Base-by-base conservation (phyloP, 2,329 filamentous ascomycete species). In the Ambrosiella beaveri region DNA sequence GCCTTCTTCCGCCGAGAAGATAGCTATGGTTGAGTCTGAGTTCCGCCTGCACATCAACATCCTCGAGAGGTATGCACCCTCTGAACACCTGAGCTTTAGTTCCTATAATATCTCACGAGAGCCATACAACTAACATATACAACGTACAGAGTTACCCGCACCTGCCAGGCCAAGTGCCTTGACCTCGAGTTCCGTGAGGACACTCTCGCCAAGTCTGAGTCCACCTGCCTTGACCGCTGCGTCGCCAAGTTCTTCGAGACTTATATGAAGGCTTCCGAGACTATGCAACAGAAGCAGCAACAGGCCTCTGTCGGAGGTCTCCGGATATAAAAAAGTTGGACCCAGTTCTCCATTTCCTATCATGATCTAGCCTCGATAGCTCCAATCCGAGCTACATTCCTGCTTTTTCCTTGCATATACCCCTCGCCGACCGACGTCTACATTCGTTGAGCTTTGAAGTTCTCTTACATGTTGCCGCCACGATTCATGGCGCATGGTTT, bases 211-310 rank as follows among this genome's bases (percentile, higher is more conserved):
- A 98, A 98, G 77, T 94, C 90, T 78, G 93, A 98, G 74, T 89
- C 86, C 65, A 93, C 98, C 66, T 98, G 94, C 76, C 83, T 98
- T 65, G 93, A 98, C 75, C 88, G 93, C 68, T 98, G 94, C 74
- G 87, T 94, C 60, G 80, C 86, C 68, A 98, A 98, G 77, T 98
- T 97, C 77, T 96, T 98, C 74, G 91, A 97, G 66, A 90, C 95
- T 67, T 95, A 95, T 71, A 83, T 95, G 77, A 97, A 96, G 77
- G 88, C 97, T 61, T 91, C 86, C 67, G 90, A 97, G 74, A 88
- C 94, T 74, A 89, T 97, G 82, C 89, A 96, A 74, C 82, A 84
- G 63, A 86, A 95, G 72, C 87, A 86, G 54, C 80, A 82, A 67
- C 77, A 80, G 62, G 79, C 59, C 38, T n/a, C 59, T 49, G 56